Evolutionary conservation across 106 monocot genomes (phyloP).

Genomic region (Dioscorea alata): DNA sequence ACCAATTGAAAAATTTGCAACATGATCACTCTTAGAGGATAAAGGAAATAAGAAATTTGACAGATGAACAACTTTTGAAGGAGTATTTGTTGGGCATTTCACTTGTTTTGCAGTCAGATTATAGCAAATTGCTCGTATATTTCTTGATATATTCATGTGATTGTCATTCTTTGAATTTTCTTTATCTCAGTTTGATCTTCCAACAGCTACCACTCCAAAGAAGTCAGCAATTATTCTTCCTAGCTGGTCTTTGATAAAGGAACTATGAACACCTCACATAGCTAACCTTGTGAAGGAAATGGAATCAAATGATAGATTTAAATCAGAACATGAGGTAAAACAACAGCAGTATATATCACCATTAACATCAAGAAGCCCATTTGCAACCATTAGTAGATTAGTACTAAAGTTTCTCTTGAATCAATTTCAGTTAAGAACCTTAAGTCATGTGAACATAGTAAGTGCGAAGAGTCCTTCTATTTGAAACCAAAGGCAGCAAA

Average conservation of each 20-base stretch:
- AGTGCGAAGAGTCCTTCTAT: no score
- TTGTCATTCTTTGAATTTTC: background rate
- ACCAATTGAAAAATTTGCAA: constrained; percentile 28
- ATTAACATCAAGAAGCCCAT: constrained; percentile 36
- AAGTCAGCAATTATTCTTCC: constrained; percentile 17
- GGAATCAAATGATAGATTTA: constrained; percentile 7
- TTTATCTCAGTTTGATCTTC: constrained; percentile 30
- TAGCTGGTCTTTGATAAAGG: constrained; percentile 36
- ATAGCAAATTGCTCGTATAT: background rate
- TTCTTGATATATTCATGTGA: no score
- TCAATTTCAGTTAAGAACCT: no score
- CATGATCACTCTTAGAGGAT: constrained; percentile 19
- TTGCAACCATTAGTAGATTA: constrained; percentile 21
- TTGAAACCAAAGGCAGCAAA: no score
- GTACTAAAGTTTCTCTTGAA: no score
- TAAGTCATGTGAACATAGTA: no score
- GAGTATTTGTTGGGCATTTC: constrained; percentile 41
- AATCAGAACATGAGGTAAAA: constrained; percentile 9
- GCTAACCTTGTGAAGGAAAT: constrained; percentile 9
- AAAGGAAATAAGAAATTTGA: constrained; percentile 32
- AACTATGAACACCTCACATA: constrained; percentile 13
- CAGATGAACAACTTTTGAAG: constrained; percentile 29
- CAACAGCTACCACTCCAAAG: constrained; percentile 10
- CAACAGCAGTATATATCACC: background rate
- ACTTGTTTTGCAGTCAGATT: background rate